Base-by-base conservation (phyloP, 306 rosid genomes). In the Comarum palustre region DNA sequence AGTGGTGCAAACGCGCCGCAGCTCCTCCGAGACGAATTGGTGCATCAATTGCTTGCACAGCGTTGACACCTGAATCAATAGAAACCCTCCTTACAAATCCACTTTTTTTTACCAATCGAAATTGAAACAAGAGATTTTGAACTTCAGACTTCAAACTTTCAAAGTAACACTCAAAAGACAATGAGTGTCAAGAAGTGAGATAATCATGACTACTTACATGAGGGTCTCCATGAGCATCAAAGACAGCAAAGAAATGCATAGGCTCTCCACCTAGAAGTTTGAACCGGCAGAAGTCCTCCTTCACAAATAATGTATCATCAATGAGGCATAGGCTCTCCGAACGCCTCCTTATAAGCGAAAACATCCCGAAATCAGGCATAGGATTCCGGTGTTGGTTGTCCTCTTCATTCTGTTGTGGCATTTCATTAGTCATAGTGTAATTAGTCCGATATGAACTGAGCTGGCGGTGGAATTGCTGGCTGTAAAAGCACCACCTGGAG, bases 181-280 rank as follows among this genome's bases (percentile, higher is more conserved):
- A n/a, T n/a, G 24, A 50, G n/a, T 15, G 51, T n/a, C 14, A 25
- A 55, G 9, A 8, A 19, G 6, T 52, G 64, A 24, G 20, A n/a
- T n/a, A n/a, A n/a, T n/a, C n/a, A n/a, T n/a, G n/a, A n/a, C n/a
- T n/a, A n/a, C 24, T 16, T 57, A 72, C 76, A 17, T 58, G 68
- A 29, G 69, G 61, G 47, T 45, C 60, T 13, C 60, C 71, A 42
- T 41, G 43, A 12, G 50, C 77, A 45, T 72, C 70, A 57, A 38
- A 77, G 63, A 70, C 57, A n/a, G 81, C 71, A 66, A 78, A 78
- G 72, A 72, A 72, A 66, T 78, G 77, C 27, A 78, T 41, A 16
- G 73, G 69, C 60, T 45, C 32, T n/a, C 73, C 54, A n/a, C 75
- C 75, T 2, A 47, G 11, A 38, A 62, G 31, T 6, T 50, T 19